Conservation (phyloP, 345 rosid genomes). For the Brassica carinata region DNA sequence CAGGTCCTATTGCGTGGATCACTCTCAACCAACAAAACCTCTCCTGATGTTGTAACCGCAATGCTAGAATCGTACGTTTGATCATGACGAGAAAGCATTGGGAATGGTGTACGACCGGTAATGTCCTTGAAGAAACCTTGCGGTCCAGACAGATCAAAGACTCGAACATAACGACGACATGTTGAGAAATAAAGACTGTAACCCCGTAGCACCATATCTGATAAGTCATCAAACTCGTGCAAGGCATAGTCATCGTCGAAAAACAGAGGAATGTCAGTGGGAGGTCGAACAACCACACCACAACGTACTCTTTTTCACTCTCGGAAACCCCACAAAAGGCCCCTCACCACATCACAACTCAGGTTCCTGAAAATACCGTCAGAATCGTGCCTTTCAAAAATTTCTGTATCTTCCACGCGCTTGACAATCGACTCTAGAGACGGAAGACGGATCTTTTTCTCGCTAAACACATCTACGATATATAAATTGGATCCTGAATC, state of each 20-base stretch:
- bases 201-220: neutral
- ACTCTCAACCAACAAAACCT: neutral
- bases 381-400: neutral
- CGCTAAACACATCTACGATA: neutral
- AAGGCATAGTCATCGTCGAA: neutral
- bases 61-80: neutral
- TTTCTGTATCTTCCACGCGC: neutral
- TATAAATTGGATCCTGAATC: neutral
- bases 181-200: neutral
- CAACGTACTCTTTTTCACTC: neutral
- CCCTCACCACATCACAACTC: neutral
- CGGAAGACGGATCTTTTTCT: neutral
- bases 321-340: neutral
- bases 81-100: neutral
- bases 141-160: neutral
- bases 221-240: neutral
- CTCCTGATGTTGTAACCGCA: neutral
- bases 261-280: neutral
- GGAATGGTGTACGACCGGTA: neutral
- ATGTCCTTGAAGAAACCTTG: neutral
- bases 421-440: neutral
- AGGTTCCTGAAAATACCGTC: neutral
- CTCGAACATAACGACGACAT: neutral
- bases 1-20: neutral
- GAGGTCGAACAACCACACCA: neutral